A percentile compares a stretch with the other conserved stretches of the same genome.
Evolutionary conservation across 176 grass and related monocot species (phyloP).

Genomic region (Microstegium vimineum): DNA sequence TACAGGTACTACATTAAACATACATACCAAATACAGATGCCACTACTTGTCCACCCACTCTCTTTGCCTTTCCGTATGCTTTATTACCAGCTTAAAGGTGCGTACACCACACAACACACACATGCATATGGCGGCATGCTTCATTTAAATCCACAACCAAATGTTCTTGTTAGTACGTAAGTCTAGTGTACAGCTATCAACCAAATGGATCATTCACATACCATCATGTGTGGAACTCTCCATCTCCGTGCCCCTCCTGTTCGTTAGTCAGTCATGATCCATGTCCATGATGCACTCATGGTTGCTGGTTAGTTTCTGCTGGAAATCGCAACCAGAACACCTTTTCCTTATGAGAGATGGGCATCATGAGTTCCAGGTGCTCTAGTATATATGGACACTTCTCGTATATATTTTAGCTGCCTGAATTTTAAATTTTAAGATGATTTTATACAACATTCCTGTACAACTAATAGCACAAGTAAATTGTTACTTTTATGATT

Average conservation of each 20-base stretch:
- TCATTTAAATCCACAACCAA: not conserved
- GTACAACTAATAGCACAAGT: too few relatives aligned
- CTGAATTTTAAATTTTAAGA: too few relatives aligned
- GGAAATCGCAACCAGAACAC: not conserved
- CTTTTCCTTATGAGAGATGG: not conserved
- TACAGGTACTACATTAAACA: not conserved
- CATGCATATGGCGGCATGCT: not conserved
- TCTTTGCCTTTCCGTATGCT: not conserved
- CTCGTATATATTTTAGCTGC: too few relatives aligned
- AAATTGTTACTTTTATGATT: too few relatives aligned
- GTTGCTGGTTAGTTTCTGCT: not conserved
- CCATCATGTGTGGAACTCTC: not conserved
- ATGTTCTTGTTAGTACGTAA: not conserved
- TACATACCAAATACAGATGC: conserved; percentile 2
- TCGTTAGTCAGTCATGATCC: not conserved
- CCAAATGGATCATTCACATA: not conserved
- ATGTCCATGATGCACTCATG: not conserved
- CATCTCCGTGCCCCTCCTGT: not conserved
- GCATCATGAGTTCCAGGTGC: not conserved
- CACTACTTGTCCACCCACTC: not conserved
- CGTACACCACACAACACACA: not conserved
- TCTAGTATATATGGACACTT: too few relatives aligned
- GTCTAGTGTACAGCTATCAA: too few relatives aligned
- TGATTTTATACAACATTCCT: too few relatives aligned
- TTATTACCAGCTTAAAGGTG: not conserved